Percentiles rank a stretch among this genome's conserved stretches.
These are phyloP conservation scores for Citrullus colocynthis DNA, from an alignment of 306 rosid genomes.

Conservation along the genomic window DNA sequence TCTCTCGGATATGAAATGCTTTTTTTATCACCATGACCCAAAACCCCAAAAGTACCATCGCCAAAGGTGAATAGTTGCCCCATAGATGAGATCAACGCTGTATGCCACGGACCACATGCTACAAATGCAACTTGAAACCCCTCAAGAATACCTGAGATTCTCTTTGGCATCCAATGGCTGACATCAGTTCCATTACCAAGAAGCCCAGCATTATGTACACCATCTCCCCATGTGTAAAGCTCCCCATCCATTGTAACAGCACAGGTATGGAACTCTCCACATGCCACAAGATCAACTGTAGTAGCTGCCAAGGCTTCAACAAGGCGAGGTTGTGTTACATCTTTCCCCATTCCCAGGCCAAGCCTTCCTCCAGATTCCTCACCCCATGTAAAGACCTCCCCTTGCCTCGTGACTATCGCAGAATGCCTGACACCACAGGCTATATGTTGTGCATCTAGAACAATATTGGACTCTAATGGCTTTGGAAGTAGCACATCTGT, in stretches of 20 bases:
- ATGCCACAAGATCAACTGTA: constrained; percentile 76
- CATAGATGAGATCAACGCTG: constrained; percentile 86
- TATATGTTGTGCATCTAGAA: constrained; percentile 75
- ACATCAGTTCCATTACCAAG: constrained; percentile 76
- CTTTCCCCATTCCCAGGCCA: constrained; percentile 91
- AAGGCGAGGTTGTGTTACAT: constrained; percentile 80
- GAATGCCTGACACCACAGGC: constrained; percentile 95
- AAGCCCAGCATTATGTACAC: constrained; percentile 58
- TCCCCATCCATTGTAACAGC: constrained; percentile 97
- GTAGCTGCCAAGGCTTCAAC: constrained; percentile 66
- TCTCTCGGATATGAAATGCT: constrained; percentile 77
- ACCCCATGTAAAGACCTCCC: constrained; percentile 94
- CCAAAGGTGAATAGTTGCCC: constrained; percentile 94
- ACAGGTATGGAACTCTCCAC: constrained; percentile 95
- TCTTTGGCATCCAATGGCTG: constrained; percentile 92
- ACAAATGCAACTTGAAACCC: constrained; percentile 85
- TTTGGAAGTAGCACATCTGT: constrained; percentile 63
- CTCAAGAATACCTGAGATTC: constrained; percentile 77
- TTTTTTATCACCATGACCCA: constrained; percentile 88
- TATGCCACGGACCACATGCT: constrained; percentile 99
- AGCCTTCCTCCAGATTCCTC: constrained; percentile 97
- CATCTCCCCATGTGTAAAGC: constrained; percentile 95
- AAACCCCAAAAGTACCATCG: constrained; percentile 94
- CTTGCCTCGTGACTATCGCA: constrained; percentile 86
- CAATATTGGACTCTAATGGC: constrained; percentile 81